Base-by-base conservation (phyloP, 768 basidiomycete genomes). In the Chalciporus pseudorubinellus region DNA sequence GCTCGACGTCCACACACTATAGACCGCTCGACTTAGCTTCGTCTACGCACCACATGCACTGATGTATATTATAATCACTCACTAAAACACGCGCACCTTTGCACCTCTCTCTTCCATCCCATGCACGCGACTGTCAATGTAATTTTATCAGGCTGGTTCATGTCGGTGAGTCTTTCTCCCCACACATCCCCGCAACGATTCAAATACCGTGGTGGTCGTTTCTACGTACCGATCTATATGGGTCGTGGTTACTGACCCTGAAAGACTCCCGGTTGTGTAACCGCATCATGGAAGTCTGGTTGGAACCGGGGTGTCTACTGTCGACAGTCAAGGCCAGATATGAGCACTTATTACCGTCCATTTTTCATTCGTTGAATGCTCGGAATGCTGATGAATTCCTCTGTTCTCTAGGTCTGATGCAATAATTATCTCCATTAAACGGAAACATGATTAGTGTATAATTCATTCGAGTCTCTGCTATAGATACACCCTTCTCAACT, bases 241-340 rank as follows among this genome's bases (percentile, higher is more conserved):
- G 18, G 40, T n/a, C 19, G 44, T 31, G 46, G 36, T 20, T 56
- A 60, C 38, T 7, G 56, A 48, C 52, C 60, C 70, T 55, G 65
- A 72, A 59, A 48, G 41, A 42, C 48, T 53, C 53, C 53, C 60
- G 62, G 16, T 61, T 71, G 77, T 55, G 39, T 86, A 85, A 77
- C 82, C 79, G 71, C 61, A 41, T 59, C 56, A 42, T 11, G 29
- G 48, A 62, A 36, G n/a, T 57, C 74, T 72, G 81, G 83, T 85
- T 84, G 82, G 63, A 56, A 51, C 26, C 51, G 60, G 52, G 48
- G 44, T 59, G 55, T 60, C 67, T 71, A 20, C 58, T 87, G 88
- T 74, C 68, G 88, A 90, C 65, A 70, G 63, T 78, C 78, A 76
- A 91, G 89, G 89, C 89, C 89, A 92, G 89, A 91, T 89, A 85